Percentiles rank a stretch among this genome's conserved stretches.
Conservation (phyloP, 2,329 filamentous ascomycete genomes). For the Botryosphaeria agaves region DNA sequence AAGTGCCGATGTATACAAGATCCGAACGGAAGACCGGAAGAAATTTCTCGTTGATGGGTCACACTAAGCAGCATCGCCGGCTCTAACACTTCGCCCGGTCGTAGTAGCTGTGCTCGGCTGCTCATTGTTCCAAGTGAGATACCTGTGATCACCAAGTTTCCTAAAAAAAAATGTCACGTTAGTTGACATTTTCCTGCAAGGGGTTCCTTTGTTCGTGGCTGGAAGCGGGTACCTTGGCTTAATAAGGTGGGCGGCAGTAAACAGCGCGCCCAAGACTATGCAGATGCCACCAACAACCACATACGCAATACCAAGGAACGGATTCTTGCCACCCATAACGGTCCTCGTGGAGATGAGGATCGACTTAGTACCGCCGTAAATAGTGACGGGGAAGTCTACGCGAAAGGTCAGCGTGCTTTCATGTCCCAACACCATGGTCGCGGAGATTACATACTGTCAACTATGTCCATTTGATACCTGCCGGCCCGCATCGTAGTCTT, state of each 20-base stretch:
- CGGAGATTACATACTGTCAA: slow-evolving; percentile 46
- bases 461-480: slow-evolving; percentile 59
- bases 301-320: slow-evolving; percentile 92
- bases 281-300: slow-evolving; percentile 87
- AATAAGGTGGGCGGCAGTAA: slow-evolving; percentile 80
- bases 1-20: too few relatives aligned
- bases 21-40: too few relatives aligned
- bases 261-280: slow-evolving; percentile 71
- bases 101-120: slow-evolving; percentile 38
- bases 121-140: slow-evolving; percentile 86
- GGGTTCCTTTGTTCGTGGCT: slow-evolving; percentile 3
- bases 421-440: too few relatives aligned
- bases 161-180: slow-evolving; percentile 24
- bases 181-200: slow-evolving; percentile 4
- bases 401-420: slow-evolving; percentile 2
- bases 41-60: too few relatives aligned
- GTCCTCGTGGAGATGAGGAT: slow-evolving; percentile 79
- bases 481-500: slow-evolving; percentile 47
- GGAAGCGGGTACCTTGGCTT: slow-evolving; percentile 53
- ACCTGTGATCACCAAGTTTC: slow-evolving; percentile 95
- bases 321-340: slow-evolving; percentile 87
- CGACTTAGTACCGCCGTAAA: slow-evolving; percentile 76
- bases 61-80: slow-evolving; percentile 16
- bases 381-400: slow-evolving; percentile 63
- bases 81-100: slow-evolving; percentile 21